Evolutionary conservation across 129 eudicot genomes (phyloP), one percentile per base, ranked within the genome.

Genomic region (Tanacetum coccineum): DNA sequence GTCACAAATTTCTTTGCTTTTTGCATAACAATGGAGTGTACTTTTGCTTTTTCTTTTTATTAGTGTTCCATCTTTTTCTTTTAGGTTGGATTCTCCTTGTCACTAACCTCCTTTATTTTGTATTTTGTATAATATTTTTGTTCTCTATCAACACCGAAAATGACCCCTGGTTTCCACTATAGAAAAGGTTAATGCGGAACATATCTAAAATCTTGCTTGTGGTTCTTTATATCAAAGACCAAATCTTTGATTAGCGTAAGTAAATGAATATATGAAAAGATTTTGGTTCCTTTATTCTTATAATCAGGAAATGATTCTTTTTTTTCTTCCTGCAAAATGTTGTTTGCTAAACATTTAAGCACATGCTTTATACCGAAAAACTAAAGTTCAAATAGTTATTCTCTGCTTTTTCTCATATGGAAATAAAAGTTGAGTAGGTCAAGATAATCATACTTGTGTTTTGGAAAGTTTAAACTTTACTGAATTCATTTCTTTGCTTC

Each of bases 41-140:
- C 80, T 78, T 78, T 83, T 64, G 83, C 89, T 82, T 88, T 82
- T 75, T 77, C 92, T 85, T 83, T 88, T 68, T 64, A 68, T 64
- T 72, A 66, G 49, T 66, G 80, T 50, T 49, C 73, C 64, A 19
- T 77, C 79, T 79, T 76, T 79, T 78, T 59, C 79, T 75, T 87
- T 77, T 75, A 73, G 57, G 79, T 76, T 74, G 42, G 96, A 85
- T 85, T 88, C 89, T 80, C 78, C 74, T 30, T 77, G 65, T 70
- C 75, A 47, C 75, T 57, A 22, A 59, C 46, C 71, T 65, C 21
- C 63, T 69, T 74, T 82, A 70, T 74, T 75, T 78, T 75, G 79
- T 75, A 59, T 68, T 75, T 75, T 75, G 58, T 75, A 39, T 59
- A 18, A 40, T 60, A 48, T n/a, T 15, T 75, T 68, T 75, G 79